Percentiles rank a stretch among this genome's conserved stretches.
These are phyloP conservation scores for Staphylotrichum tortipilum DNA, from an alignment of 495 filamentous ascomycete species.

Conservation along the genomic window DNA sequence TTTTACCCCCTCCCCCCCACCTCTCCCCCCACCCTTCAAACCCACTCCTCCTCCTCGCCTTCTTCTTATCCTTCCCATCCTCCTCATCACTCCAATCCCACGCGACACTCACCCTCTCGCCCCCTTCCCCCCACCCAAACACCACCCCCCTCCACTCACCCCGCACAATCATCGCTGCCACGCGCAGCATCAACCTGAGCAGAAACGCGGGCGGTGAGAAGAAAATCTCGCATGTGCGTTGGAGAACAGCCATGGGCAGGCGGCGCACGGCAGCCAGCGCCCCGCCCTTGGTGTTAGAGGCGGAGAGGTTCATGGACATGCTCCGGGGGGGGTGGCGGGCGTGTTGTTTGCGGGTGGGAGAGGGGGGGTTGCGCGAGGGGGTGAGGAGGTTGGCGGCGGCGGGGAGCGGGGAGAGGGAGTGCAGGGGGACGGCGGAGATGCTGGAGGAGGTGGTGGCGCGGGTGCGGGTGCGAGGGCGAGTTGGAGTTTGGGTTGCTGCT, in stretches of 20 bases:
- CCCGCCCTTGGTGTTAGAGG: not conserved
- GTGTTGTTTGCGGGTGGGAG: not conserved
- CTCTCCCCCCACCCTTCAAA: not conserved
- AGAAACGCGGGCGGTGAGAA: constrained; percentile 68
- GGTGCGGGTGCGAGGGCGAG: constrained; percentile 15
- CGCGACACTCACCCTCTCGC: constrained; percentile 43
- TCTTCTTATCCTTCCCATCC: not conserved
- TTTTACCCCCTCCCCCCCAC: not conserved
- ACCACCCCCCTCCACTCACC: constrained; percentile 49
- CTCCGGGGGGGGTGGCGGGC: not conserved
- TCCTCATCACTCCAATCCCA: constrained; percentile 48
- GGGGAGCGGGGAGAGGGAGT: constrained; percentile 63
- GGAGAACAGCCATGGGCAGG: constrained; percentile 58
- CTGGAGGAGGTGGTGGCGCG: constrained; percentile 24
- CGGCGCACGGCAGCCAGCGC: constrained; percentile 37
- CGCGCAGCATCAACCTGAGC: constrained; percentile 65
- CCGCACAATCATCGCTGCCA: constrained; percentile 65
- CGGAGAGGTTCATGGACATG: not conserved
- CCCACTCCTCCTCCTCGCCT: not conserved
- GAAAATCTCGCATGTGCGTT: constrained; percentile 66
- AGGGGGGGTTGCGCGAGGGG: constrained; percentile 31
- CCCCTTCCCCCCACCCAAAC: constrained; percentile 38
- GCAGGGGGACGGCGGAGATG: constrained; percentile 42
- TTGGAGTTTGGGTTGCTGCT: not conserved
- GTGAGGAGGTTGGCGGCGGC: constrained; percentile 56